Evolutionary conservation across 495 filamentous ascomycete genomes (phyloP).

Genomic region (Trichocladium uniseriatum): DNA sequence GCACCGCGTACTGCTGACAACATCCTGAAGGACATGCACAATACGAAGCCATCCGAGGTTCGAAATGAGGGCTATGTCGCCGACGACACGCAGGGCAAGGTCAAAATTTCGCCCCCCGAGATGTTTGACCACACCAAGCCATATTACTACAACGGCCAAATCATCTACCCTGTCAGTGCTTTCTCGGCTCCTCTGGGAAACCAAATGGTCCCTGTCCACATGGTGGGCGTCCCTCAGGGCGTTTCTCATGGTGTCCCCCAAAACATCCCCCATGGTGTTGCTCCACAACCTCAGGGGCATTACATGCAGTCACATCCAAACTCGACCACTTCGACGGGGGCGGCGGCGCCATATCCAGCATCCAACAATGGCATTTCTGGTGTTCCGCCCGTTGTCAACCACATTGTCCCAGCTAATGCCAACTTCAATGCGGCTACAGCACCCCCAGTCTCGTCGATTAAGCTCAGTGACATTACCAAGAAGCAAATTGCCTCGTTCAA

Average conservation of each 20-base stretch:
- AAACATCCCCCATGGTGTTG: not conserved
- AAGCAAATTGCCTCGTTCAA: constrained; percentile 40
- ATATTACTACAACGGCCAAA: constrained; percentile 40
- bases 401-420: constrained; percentile 15
- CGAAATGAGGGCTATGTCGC: constrained; percentile 21
- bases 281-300: constrained; percentile 4
- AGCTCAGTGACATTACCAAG: constrained; percentile 39
- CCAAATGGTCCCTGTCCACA: constrained; percentile 17
- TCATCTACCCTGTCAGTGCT: constrained; percentile 34
- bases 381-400: constrained; percentile 1
- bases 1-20: constrained; percentile 1
- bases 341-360: constrained; percentile 7
- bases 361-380: constrained; percentile 4
- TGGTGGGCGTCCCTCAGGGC: constrained; percentile 17
- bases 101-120: constrained; percentile 37
- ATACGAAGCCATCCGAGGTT: constrained; percentile 15
- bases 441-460: constrained; percentile 37
- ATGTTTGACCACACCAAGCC: constrained; percentile 38
- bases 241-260: not conserved
- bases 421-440: constrained; percentile 19
- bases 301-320: constrained; percentile 17
- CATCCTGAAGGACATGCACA: constrained; percentile 20
- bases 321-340: constrained; percentile 13
- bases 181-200: constrained; percentile 14
- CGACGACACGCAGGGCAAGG: constrained; percentile 28